phyloP scores from a whole-genome alignment of 306 rosid species.

The Medicago truncatula region MtrunA17r5.0-ANR NC_053042.1:42684001-42684500 shows the following conservation, averaged over 20 bases:
- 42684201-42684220: slow-evolving; percentile 19
- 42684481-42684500: too few species aligned
- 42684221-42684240: slow-evolving; percentile 25
- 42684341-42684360: too few species aligned
- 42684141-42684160: slow-evolving; percentile 39
- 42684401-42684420: too few species aligned
- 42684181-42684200: slow-evolving; percentile 19
- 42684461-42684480: too few species aligned
- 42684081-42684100: not conserved
- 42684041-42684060: not conserved
- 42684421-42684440: too few species aligned
- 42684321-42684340: too few species aligned
- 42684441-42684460: too few species aligned
- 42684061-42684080: not conserved
- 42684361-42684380: too few species aligned
- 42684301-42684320: too few species aligned
- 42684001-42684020: slow-evolving; percentile 81
- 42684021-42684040: slow-evolving; percentile 11
- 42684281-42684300: slow-evolving; percentile 33
- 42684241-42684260: slow-evolving; percentile 50
- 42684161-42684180: slow-evolving; percentile 36
- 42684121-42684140: slow-evolving; percentile 36
- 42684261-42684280: slow-evolving; percentile 61
- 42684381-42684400: too few species aligned
- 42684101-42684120: slow-evolving; percentile 10